Evolutionary conservation across 805 yeast species (phyloP).

Genomic region (Saccharomyces jurei): DNA sequence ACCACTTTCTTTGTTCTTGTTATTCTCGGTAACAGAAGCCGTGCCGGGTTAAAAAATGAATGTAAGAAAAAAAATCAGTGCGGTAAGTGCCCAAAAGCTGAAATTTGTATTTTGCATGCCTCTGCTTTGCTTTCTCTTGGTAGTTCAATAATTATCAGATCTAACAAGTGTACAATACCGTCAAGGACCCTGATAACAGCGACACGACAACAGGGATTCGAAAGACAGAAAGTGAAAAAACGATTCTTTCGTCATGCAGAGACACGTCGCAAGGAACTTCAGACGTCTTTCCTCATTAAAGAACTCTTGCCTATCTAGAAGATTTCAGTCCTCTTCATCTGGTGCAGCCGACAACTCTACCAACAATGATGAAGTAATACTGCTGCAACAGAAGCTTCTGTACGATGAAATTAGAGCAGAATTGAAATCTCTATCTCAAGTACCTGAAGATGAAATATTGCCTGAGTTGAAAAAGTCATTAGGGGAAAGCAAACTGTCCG

Average conservation of each 20-base stretch:
- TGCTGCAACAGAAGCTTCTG: slow-evolving; percentile 22
- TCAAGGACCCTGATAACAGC: background rate
- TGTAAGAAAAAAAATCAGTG: background rate
- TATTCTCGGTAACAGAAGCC: background rate
- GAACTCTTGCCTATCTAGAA: background rate
- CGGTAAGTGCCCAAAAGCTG: background rate
- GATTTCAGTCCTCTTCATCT: background rate
- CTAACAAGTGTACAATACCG: background rate
- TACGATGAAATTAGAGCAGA: slow-evolving; percentile 21
- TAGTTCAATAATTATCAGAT: background rate
- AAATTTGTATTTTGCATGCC: background rate
- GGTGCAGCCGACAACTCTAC: background rate
- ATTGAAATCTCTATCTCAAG: slow-evolving; percentile 4
- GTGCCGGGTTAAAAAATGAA: background rate
- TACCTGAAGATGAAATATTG: slow-evolving; percentile 1
- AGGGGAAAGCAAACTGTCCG: slow-evolving; percentile 11
- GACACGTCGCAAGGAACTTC: background rate
- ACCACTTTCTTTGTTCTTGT: too few relatives aligned
- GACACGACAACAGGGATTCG: background rate
- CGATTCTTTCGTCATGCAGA: background rate
- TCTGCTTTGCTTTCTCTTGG: background rate
- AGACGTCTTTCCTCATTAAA: background rate
- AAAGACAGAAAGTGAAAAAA: background rate
- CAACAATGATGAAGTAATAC: slow-evolving; percentile 12
- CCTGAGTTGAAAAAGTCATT: background rate